Evolutionary conservation across 768 basidiomycete genomes (phyloP).

Genomic region (Podaxis pistillaris): DNA sequence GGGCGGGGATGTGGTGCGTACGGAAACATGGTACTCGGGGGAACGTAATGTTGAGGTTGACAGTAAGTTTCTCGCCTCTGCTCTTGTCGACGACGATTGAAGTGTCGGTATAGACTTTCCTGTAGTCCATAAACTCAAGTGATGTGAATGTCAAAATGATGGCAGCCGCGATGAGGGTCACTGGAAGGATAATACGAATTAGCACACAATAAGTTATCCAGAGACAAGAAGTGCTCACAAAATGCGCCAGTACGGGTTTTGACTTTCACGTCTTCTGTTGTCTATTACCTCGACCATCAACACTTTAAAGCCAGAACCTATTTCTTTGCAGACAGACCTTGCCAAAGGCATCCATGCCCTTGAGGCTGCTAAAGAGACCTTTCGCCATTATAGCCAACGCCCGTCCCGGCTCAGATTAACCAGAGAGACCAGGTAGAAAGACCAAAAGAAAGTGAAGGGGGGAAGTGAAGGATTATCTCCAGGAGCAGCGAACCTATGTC

Average conservation of each 20-base stretch:
- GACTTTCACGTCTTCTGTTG: conserved; percentile 99
- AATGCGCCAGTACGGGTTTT: conserved; percentile 94
- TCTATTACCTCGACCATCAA: conserved; percentile 48
- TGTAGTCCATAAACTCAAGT: conserved; percentile 96
- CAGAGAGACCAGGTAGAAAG: conserved; percentile 7
- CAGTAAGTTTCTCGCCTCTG: conserved; percentile 91
- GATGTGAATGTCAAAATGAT: conserved; percentile 90
- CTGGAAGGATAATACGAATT: conserved; percentile 36
- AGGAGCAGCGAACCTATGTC: conserved; percentile 1
- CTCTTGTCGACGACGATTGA: conserved; percentile 94
- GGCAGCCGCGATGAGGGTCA: conserved; percentile 88
- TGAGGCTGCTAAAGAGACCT: conserved; percentile 72
- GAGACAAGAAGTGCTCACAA: conserved; percentile 46
- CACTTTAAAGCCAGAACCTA: background rate
- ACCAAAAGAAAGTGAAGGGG: conserved; percentile 23
- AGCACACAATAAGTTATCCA: background rate
- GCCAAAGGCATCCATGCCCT: conserved; percentile 97
- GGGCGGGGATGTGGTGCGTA: conserved; percentile 42
- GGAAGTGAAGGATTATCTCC: conserved; percentile 19
- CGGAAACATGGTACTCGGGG: conserved; percentile 97
- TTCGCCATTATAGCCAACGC: conserved; percentile 63
- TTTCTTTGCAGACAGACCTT: conserved; percentile 59
- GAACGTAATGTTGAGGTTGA: conserved; percentile 91
- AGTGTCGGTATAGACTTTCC: conserved; percentile 82
- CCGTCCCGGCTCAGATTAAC: conserved; percentile 25